Evolutionary conservation across 1,139 yeast genomes (phyloP).

Genomic region (Taiozyma sp.): DNA sequence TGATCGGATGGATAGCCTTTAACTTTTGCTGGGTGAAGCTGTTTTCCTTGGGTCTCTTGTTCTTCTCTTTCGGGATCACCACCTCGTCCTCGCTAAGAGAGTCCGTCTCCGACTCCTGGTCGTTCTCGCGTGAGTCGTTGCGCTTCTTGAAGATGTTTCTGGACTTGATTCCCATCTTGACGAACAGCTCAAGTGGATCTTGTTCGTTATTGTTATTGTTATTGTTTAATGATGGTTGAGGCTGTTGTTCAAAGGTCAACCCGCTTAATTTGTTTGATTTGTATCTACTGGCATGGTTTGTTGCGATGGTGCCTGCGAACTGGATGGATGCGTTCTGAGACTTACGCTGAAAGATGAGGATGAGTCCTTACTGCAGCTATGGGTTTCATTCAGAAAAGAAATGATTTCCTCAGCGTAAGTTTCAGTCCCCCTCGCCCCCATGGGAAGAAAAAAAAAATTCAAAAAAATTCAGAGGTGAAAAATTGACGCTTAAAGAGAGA

Average conservation of each 20-base stretch:
- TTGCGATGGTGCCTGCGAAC: neutral
- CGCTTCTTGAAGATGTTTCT: constrained; percentile 22
- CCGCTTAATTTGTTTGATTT: neutral
- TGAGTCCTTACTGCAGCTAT: too few relatives aligned
- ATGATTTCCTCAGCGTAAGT: constrained; percentile 3
- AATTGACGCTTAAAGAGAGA: neutral
- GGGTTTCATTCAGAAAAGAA: neutral
- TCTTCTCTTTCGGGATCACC: constrained; percentile 29
- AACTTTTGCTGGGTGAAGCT: constrained; percentile 65
- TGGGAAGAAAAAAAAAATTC: neutral
- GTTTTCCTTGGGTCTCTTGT: constrained; percentile 48
- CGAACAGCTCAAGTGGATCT: neutral
- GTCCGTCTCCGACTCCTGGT: constrained; percentile 31
- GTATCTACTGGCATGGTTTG: neutral
- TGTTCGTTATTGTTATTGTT: neutral
- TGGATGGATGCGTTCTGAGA: neutral
- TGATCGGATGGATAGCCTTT: constrained; percentile 65
- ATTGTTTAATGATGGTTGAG: too few relatives aligned
- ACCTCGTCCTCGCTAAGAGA: constrained; percentile 34
- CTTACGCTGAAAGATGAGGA: neutral
- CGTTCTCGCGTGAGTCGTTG: constrained; percentile 17
- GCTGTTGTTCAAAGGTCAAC: neutral
- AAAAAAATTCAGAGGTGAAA: neutral
- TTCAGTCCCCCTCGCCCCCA: constrained; percentile 1
- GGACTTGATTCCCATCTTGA: constrained; percentile 11